Evolutionary conservation across 495 filamentous ascomycete genomes (phyloP), one percentile per base, ranked within the genome.

Genomic region (Glutinoglossum americanum): DNA sequence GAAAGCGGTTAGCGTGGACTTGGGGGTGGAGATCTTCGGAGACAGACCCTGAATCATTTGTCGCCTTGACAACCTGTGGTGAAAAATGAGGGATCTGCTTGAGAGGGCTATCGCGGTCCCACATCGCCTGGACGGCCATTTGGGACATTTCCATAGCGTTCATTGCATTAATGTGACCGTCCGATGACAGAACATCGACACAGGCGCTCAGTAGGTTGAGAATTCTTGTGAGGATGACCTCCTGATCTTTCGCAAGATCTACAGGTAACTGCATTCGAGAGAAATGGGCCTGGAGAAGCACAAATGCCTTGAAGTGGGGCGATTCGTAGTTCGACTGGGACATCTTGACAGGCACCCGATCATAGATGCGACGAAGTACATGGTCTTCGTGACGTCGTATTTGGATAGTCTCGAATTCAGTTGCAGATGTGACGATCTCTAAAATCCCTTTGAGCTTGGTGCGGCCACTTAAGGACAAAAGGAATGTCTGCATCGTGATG

Each of bases 101-200:
- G 55, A 99, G 76, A 49, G 93, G 88, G 61, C 85, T 92, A 68
- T 99, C 92, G 25, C 88, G 84, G 72, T 97, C 89, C 92, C 92
- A 99, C 86, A 96, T 94, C 30, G 86, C 89, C 69, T 99, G 92
- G 21, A 99, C 89, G 57, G 90, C 85, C 92, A 99, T 99, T 69
- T 99, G 92, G 25, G 88, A 94, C 82, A 99, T 85, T 69, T 99
- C 92, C 92, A 99, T 99, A 27, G 93, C 92, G 63, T 81, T 87
- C 82, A 94, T 92, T 57, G 92, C 90, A 65, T 97, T 99, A 54
- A 97, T 70, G 60, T 97, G 89, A 51, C 90, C 93, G 57, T 97
- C 89, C 6, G 90, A 96, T 9, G 88, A 94, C 49, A 99, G 79
- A 13, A 99, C 87, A 66, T 99, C 92, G 15, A 97, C 92, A 64